These are phyloP conservation scores for Tolypocladium pustulatum DNA, from an alignment of 2,329 filamentous ascomycete species.

Conservation along the genomic window DNA sequence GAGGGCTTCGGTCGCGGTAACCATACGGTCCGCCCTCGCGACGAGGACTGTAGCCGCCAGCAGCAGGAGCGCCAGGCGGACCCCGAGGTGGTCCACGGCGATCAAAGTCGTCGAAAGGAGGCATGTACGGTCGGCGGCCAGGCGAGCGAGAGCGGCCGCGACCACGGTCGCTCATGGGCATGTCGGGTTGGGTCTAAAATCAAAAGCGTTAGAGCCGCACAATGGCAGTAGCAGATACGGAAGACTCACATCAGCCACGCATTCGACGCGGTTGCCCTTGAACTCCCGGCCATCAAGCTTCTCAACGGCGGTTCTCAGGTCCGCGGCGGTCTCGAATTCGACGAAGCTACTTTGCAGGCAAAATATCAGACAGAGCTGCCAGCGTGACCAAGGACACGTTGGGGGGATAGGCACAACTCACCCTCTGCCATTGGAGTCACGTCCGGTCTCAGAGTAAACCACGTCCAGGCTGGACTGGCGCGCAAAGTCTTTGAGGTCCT, in stretches of 20 bases:
- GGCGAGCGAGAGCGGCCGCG: conserved; percentile 78
- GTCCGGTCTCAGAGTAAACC: conserved; percentile 92
- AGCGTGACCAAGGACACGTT: background rate
- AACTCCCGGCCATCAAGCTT: conserved; percentile 91
- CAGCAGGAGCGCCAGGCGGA: background rate
- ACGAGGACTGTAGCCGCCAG: conserved; percentile 75
- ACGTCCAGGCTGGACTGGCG: conserved; percentile 94
- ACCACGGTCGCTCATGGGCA: conserved; percentile 55
- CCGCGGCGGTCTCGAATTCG: conserved; percentile 88
- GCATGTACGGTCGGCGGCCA: conserved; percentile 52
- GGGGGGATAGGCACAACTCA: conserved; percentile 33
- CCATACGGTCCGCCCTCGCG: conserved; percentile 55
- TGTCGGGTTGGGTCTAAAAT: conserved; percentile 65
- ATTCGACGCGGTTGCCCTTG: conserved; percentile 79
- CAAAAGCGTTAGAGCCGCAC: conserved; percentile 3
- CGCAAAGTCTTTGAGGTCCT: conserved; percentile 99
- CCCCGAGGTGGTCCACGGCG: conserved; percentile 66
- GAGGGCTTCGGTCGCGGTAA: conserved; percentile 81
- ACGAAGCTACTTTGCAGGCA: conserved; percentile 59
- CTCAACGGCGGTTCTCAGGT: conserved; percentile 83
- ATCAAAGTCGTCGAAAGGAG: conserved; percentile 69
- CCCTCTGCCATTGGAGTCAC: conserved; percentile 88
- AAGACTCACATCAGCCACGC: conserved; percentile 65
- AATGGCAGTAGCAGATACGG: background rate
- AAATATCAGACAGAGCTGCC: conserved; percentile 1